These are phyloP conservation scores for Emericellopsis atlantica DNA, from an alignment of 2,329 filamentous ascomycete genomes.

Conservation along the genomic window DNA sequence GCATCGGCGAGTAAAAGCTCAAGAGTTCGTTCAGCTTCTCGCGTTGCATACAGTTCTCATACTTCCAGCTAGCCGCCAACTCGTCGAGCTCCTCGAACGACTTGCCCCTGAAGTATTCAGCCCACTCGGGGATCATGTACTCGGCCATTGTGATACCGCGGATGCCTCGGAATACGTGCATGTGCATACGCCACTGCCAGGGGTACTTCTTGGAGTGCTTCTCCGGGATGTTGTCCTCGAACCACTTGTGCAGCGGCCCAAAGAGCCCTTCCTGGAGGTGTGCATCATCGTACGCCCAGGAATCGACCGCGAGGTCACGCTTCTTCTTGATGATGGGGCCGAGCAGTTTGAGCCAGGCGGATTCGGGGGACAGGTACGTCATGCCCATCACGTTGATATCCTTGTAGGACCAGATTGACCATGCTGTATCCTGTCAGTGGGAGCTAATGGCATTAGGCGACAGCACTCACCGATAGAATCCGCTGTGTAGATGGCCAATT, in stretches of 20 bases:
- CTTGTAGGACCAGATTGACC: conserved; percentile 48
- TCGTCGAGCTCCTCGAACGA: conserved; percentile 37
- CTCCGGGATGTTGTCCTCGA: conserved; percentile 29
- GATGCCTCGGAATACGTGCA: conserved; percentile 32
- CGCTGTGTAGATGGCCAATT: conserved; percentile 20
- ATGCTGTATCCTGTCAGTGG: conserved; percentile 18
- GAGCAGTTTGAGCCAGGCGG: conserved; percentile 34
- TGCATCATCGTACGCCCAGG: conserved; percentile 30
- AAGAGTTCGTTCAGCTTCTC: conserved; percentile 37
- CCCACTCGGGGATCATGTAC: conserved; percentile 39
- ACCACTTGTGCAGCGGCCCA: conserved; percentile 22
- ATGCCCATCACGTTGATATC: conserved; percentile 43
- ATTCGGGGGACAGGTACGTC: conserved; percentile 30
- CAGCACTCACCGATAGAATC: conserved; percentile 8
- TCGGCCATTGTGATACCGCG: conserved; percentile 28
- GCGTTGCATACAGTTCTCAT: conserved; percentile 39
- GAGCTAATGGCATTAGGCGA: accelerated
- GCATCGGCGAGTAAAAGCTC: conserved; percentile 24
- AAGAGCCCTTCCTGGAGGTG: conserved; percentile 20
- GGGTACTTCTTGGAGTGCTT: conserved; percentile 31
- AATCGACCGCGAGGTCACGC: conserved; percentile 35
- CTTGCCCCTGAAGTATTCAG: conserved; percentile 37
- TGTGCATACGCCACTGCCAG: conserved; percentile 31
- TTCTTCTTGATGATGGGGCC: conserved; percentile 42
- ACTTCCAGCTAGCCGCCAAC: conserved; percentile 34